Conservation (phyloP, 2,329 filamentous ascomycete genomes). For the Pestalotiopsis sp. region DNA sequence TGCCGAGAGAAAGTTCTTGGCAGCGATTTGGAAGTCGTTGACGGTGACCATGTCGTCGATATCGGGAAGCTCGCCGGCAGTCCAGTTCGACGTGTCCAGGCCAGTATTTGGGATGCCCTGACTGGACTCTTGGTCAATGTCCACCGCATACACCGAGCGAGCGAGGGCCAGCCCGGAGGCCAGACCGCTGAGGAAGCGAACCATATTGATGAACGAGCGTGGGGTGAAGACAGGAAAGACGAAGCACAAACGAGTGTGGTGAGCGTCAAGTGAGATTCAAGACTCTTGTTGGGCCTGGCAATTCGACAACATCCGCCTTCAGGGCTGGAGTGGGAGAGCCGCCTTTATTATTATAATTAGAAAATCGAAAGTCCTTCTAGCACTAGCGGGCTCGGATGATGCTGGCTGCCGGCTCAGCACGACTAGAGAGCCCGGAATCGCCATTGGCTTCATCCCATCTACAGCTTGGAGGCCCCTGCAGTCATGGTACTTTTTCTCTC, state of each 20-base stretch:
- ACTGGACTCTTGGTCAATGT: constrained; percentile 10
- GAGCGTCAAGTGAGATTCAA: background rate
- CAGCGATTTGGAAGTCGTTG: constrained; percentile 57
- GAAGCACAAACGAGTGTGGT: background rate
- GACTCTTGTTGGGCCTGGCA: background rate
- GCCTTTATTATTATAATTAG: background rate
- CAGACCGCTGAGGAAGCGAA: background rate
- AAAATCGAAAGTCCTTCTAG: background rate
- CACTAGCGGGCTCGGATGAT: background rate
- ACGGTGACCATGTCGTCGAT: constrained; percentile 49
- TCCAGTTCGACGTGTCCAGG: constrained; percentile 13
- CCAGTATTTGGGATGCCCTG: constrained; percentile 15
- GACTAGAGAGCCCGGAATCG: background rate
- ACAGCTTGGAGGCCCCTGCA: background rate
- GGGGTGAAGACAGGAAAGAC: background rate
- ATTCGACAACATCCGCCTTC: background rate
- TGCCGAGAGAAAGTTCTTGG: constrained; percentile 47
- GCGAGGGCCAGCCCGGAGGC: constrained; percentile 6
- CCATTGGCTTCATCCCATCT: background rate
- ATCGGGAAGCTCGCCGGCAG: constrained; percentile 38
- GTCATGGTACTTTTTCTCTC: background rate
- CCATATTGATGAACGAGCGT: background rate
- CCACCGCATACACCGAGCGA: constrained; percentile 4
- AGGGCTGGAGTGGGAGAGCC: background rate
- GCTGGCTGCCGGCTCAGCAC: background rate